phyloP scores from a whole-genome alignment of 129 eudicot genomes.

The Mikania micrantha region DNA sequence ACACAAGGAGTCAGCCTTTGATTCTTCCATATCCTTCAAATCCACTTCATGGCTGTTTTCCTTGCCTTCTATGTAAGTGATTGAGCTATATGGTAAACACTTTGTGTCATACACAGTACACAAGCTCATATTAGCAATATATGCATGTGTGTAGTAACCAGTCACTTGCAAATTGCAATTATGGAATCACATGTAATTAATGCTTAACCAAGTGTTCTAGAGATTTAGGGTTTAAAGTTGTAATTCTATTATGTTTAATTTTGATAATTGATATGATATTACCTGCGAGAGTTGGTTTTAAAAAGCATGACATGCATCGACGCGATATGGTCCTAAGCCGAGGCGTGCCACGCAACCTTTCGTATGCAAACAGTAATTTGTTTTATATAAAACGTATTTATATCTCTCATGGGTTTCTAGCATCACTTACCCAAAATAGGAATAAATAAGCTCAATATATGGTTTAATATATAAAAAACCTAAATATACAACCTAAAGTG shows the following conservation, averaged over 20 bases:
- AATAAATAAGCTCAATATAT: neutral
- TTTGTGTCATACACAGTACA: constrained; percentile 10
- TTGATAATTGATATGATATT: neutral
- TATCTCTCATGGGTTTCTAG: neutral
- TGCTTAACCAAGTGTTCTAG: neutral
- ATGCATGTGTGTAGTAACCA: neutral
- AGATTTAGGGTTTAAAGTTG: neutral
- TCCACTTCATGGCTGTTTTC: constrained; percentile 64
- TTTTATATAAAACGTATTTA: too few species aligned
- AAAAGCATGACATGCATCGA: too few species aligned
- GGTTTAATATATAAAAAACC: neutral
- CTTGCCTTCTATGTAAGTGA: constrained; percentile 49
- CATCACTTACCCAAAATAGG: neutral
- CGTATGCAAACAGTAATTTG: too few species aligned
- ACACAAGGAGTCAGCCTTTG: constrained; percentile 74
- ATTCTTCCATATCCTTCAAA: constrained; percentile 45
- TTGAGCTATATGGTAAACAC: constrained; percentile 44
- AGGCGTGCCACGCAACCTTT: too few species aligned
- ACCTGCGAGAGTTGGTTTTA: neutral
- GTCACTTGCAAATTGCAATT: neutral
- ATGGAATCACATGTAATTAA: neutral
- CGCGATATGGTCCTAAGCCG: too few species aligned
- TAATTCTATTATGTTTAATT: neutral
- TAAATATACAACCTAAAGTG: too few species aligned
- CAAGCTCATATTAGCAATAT: neutral